A percentile compares a stretch with the other conserved stretches of the same genome.
These are phyloP conservation scores for Cryptococcus neoformans DNA, from an alignment of 1,284 basidiomycete genomes.

Conservation along the genomic window DNA sequence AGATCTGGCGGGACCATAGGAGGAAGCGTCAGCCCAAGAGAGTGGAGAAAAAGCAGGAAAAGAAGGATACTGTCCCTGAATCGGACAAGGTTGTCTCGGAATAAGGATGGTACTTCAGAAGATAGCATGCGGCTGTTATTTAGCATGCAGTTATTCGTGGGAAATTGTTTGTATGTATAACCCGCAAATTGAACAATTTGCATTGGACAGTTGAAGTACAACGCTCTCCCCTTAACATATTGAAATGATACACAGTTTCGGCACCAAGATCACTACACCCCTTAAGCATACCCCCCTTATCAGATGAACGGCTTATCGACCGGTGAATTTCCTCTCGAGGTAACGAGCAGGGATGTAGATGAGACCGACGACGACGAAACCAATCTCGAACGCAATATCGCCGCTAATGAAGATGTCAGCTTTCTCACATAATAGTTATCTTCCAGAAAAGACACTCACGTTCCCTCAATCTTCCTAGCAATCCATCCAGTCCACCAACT, in stretches of 20 bases:
- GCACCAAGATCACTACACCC: not conserved
- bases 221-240: not conserved
- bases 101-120: no score
- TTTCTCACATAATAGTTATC: not conserved
- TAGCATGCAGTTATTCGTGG: no score
- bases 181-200: not conserved
- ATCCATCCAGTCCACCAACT: constrained; percentile 50
- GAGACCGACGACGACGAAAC: constrained; percentile 30
- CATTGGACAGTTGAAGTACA: constrained; percentile 5
- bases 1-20: constrained; percentile 36
- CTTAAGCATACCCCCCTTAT: not conserved
- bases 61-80: not conserved
- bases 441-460: constrained; percentile 24
- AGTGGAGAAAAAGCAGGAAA: constrained; percentile 1
- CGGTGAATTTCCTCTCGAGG: constrained; percentile 41
- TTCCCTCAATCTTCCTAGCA: constrained; percentile 39
- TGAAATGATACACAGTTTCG: not conserved
- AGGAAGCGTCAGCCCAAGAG: not conserved
- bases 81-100: no score
- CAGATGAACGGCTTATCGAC: constrained; percentile 21
- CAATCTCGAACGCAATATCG: constrained; percentile 38
- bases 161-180: no score
- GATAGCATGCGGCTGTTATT: no score
- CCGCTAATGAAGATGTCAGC: constrained; percentile 20
- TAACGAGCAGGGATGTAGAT: constrained; percentile 35